Evolutionary conservation across 768 basidiomycete species (phyloP), one percentile per base, ranked within the genome.

Genomic region (Inosperma sp.): DNA sequence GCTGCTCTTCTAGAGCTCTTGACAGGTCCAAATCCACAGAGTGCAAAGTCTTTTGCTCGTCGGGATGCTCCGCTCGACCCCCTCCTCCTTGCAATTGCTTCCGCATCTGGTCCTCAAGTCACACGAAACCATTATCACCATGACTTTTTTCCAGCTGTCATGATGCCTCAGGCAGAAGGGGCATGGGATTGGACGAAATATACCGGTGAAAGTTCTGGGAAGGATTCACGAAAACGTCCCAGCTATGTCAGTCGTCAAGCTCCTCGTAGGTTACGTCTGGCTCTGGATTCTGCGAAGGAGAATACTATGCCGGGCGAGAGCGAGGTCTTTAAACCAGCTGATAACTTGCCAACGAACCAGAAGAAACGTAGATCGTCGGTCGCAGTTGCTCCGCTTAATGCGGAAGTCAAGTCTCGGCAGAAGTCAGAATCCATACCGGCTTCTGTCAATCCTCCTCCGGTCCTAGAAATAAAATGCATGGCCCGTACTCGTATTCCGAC

Each of bases 401-500:
- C 62, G 26, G 68, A 67, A 26, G 44, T 48, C 48, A 69, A 61
- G 33, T 39, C 51, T 25, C 65, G 61, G 46, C 55, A 59, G 40
- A 68, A 65, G 50, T 29, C 62, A 31, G 52, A 58, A 50, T 27
- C 58, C 34, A 12, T 58, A 37, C 34, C 63, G 8, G 55, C 57
- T 19, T 48, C 62, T 17, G 21, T 53, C 42, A 42, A 19, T 49
- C 52, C 17, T 37, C 59, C 66, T 40, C 53, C 64, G 14, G 69
- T 68, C 49, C 68, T 89, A n/a, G 73, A 82, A 49, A 88, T 97
- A 23, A 85, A 82, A 65, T 99, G 96, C 67, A 91, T 95, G 83
- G 96, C 93, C 10, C 88, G 96, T 50, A 97, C 96, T 3, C 87
- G 96, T 50, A 90, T 98, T 65, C 96, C 96, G 34, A 99, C 96